Percentiles rank a stretch among this genome's conserved stretches.
These are phyloP conservation scores for Trichosporon inkin DNA, from an alignment of 1,284 basidiomycete genomes.

Conservation along the genomic window DNA sequence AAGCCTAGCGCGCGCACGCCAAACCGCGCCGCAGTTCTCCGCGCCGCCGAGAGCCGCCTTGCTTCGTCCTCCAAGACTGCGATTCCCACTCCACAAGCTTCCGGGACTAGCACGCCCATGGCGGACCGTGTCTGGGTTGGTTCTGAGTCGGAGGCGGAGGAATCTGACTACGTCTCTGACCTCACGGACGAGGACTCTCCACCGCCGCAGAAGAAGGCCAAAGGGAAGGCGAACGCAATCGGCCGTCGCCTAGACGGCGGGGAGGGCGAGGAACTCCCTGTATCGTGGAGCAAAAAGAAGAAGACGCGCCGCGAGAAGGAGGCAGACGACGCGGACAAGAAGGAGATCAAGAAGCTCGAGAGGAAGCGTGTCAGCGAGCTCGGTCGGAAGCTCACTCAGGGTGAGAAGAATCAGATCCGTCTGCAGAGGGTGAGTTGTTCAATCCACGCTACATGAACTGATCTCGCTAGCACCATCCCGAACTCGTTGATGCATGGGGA, in stretches of 20 bases:
- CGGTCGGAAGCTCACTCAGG: conserved; percentile 70
- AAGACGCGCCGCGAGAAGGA: conserved; percentile 16
- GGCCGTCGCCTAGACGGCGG: conserved; percentile 22
- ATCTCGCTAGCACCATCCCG: conserved; percentile 53
- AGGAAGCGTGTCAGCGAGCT: conserved; percentile 55
- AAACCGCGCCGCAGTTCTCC: conserved; percentile 12
- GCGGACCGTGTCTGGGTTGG: conserved; percentile 18
- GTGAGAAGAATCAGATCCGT: conserved; percentile 68
- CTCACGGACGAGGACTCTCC: conserved; percentile 12
- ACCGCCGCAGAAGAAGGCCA: conserved; percentile 13
- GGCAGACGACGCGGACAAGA: conserved; percentile 14
- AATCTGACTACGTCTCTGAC: conserved; percentile 1
- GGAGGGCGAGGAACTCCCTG: conserved; percentile 21
- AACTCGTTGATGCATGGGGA: conserved; percentile 83
- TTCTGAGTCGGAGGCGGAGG: conserved; percentile 8
- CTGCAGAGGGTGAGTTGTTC: conserved; percentile 54
- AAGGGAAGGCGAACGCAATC: conserved; percentile 11
- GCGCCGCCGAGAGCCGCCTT: conserved; percentile 17
- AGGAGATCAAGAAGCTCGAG: conserved; percentile 54
- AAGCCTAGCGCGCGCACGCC: not conserved
- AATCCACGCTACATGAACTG: conserved; percentile 6
- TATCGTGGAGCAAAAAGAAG: conserved; percentile 17
- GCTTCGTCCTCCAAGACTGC: not conserved
- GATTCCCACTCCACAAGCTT: conserved; percentile 4
- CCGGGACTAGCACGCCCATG: conserved; percentile 13